Conservation (phyloP, 805 yeast species). For the Wickerhamomyces sydowiorum region DNA sequence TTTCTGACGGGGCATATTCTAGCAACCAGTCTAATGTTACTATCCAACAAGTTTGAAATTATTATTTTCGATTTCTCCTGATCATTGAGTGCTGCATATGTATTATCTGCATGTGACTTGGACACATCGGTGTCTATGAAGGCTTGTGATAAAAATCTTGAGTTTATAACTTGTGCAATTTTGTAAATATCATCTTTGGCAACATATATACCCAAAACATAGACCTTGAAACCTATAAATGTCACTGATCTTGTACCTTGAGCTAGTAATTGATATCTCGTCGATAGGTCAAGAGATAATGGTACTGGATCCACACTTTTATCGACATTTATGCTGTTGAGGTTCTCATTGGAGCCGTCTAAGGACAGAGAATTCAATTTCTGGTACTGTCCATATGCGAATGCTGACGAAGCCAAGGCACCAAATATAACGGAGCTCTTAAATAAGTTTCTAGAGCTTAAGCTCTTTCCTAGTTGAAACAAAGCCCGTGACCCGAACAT, state of each 20-base stretch:
- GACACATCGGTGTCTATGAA: constrained; percentile 28
- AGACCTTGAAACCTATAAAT: constrained; percentile 75
- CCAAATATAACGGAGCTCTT: too few relatives aligned
- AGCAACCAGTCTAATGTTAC: constrained; percentile 58
- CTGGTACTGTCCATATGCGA: not conserved
- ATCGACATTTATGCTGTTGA: constrained; percentile 38
- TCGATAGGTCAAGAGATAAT: constrained; percentile 20
- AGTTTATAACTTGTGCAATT: constrained; percentile 35
- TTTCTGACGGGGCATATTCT: constrained; percentile 83
- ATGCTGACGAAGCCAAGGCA: too few relatives aligned
- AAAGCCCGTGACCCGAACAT: too few relatives aligned
- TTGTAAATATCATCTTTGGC: constrained; percentile 49
- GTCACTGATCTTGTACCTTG: constrained; percentile 82
- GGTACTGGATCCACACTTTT: constrained; percentile 39
- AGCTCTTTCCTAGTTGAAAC: too few relatives aligned
- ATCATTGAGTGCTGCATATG: constrained; percentile 42
- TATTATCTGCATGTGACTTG: constrained; percentile 33
- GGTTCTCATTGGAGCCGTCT: constrained; percentile 6
- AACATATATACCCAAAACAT: constrained; percentile 79
- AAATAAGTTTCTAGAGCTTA: too few relatives aligned
- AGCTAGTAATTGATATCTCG: constrained; percentile 57
- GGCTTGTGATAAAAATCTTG: constrained; percentile 32
- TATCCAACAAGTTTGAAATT: constrained; percentile 49
- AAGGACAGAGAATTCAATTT: constrained; percentile 2
- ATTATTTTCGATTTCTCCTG: constrained; percentile 45